Percentiles rank a stretch among this genome's conserved stretches.
phyloP scores from a whole-genome alignment of 1,284 basidiomycete species.

The Leccinum fuscescens region DNA sequence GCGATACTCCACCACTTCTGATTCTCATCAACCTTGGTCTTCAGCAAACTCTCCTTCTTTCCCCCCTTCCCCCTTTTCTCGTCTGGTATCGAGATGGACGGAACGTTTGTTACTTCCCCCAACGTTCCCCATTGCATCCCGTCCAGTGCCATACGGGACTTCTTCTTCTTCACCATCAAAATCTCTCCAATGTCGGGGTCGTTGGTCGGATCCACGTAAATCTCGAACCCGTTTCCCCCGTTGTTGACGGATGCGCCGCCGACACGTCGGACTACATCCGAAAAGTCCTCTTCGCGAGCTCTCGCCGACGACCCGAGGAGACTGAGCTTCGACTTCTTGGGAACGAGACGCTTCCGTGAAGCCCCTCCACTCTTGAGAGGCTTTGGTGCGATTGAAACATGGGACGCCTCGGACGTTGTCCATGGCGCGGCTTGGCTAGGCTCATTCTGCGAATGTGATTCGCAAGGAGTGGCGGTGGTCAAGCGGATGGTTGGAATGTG shows the following conservation, averaged over 20 bases:
- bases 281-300: slow-evolving; percentile 50
- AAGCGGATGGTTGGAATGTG: slow-evolving; percentile 35
- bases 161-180: slow-evolving; percentile 76
- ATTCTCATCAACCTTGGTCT: slow-evolving; percentile 54
- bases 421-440: slow-evolving; percentile 35
- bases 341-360: slow-evolving; percentile 59
- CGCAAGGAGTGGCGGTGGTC: slow-evolving; percentile 63
- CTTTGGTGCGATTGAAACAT: slow-evolving; percentile 35
- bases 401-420: slow-evolving; percentile 30
- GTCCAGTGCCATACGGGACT: slow-evolving; percentile 60
- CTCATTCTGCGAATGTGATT: slow-evolving; percentile 41
- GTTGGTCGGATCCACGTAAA: slow-evolving; percentile 66
- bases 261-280: slow-evolving; percentile 60
- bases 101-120: slow-evolving; percentile 63
- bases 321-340: slow-evolving; percentile 68
- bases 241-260: slow-evolving; percentile 43
- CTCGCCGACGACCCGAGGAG: slow-evolving; percentile 44
- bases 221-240: slow-evolving; percentile 59
- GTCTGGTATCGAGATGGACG: slow-evolving; percentile 28
- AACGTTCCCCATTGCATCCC: slow-evolving; percentile 56
- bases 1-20: slow-evolving; percentile 80
- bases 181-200: slow-evolving; percentile 69
- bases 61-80: slow-evolving; percentile 32
- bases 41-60: slow-evolving; percentile 24
- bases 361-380: slow-evolving; percentile 24